Evolutionary conservation across 805 yeast species (phyloP).

Genomic region (Zygoascus bituminiphila): DNA sequence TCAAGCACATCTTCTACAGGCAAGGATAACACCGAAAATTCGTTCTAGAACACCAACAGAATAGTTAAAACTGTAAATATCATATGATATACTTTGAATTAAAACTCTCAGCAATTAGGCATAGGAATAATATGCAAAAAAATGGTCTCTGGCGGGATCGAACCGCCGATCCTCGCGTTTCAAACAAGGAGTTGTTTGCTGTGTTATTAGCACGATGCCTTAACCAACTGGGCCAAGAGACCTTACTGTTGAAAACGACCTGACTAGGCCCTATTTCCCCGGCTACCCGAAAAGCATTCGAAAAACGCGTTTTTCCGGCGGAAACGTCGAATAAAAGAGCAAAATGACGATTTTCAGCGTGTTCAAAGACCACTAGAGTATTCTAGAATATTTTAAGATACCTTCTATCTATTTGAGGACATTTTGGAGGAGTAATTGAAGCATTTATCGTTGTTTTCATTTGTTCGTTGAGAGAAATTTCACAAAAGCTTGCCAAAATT

Average conservation of each 20-base stretch:
- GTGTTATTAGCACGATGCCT: slow-evolving; percentile 23
- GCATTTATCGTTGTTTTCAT: too few relatives aligned
- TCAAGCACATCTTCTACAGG: slow-evolving; percentile 38
- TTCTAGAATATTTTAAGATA: too few relatives aligned
- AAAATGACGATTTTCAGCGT: too few relatives aligned
- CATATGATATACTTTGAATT: background rate
- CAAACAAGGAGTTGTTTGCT: slow-evolving; percentile 19
- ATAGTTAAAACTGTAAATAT: background rate
- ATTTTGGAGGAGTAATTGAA: too few relatives aligned
- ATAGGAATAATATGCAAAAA: slow-evolving; percentile 4
- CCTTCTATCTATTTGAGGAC: too few relatives aligned
- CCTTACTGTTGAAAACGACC: slow-evolving; percentile 7
- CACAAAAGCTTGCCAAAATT: too few relatives aligned
- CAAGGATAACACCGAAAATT: slow-evolving; percentile 36
- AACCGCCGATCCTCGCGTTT: slow-evolving; percentile 25
- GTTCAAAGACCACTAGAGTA: too few relatives aligned
- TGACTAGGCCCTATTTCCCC: too few relatives aligned
- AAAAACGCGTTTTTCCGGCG: too few relatives aligned
- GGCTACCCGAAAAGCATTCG: too few relatives aligned
- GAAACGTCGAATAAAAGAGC: too few relatives aligned
- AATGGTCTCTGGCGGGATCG: slow-evolving; percentile 24
- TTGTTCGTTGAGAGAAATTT: too few relatives aligned
- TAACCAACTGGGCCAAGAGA: slow-evolving; percentile 25
- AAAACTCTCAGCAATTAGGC: background rate
- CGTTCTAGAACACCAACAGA: slow-evolving; percentile 8